These are phyloP conservation scores for Austropuccinia psidii DNA, from an alignment of 1,284 basidiomycete genomes.

Conservation along the genomic window DNA sequence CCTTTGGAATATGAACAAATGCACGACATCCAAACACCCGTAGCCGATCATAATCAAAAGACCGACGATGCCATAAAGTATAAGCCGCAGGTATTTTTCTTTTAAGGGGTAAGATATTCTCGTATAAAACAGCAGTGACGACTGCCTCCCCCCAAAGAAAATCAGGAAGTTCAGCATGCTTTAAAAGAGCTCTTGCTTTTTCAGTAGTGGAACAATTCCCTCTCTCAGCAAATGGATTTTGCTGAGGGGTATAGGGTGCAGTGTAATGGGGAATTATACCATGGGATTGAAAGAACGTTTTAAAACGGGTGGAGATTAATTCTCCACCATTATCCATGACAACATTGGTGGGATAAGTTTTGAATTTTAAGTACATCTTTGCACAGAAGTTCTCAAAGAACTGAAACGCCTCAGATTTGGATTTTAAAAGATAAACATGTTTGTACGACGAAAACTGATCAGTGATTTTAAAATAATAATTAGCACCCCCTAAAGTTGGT, in stretches of 20 bases:
- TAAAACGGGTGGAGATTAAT: too few relatives aligned
- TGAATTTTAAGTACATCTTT: too few relatives aligned
- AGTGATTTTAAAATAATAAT: conserved; percentile 16
- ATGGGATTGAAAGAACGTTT: too few relatives aligned
- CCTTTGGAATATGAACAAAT: neutral
- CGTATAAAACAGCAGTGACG: conserved; percentile 46
- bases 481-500: neutral
- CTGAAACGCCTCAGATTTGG: conserved; percentile 4
- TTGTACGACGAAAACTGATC: neutral
- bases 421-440: neutral
- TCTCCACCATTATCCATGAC: too few relatives aligned
- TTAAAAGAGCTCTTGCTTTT: conserved; percentile 43
- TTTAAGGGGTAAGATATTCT: conserved; percentile 41
- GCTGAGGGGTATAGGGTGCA: conserved; percentile 44
- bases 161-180: conserved; percentile 42
- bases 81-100: neutral
- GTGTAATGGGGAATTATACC: neutral
- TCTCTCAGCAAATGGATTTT: conserved; percentile 47
- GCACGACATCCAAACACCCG: neutral
- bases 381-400: neutral
- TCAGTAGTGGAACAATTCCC: conserved; percentile 44
- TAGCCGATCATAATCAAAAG: neutral
- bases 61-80: neutral
- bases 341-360: too few relatives aligned
- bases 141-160: conserved; percentile 48